These are phyloP conservation scores for Simmondsia chinensis DNA, from an alignment of 148 eudicot species.

Conservation along the genomic window DNA sequence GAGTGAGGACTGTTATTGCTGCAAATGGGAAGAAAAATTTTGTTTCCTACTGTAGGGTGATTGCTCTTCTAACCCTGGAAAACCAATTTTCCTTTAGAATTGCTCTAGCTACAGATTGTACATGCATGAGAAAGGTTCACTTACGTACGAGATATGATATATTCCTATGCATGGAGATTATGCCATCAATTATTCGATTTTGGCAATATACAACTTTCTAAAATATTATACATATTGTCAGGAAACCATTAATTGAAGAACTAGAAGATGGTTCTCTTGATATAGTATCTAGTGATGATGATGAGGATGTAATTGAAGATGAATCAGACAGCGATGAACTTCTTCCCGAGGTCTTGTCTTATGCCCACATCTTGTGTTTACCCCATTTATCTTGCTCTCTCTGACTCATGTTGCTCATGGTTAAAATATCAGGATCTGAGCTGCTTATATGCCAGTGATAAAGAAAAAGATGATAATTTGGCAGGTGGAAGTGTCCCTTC, in stretches of 20 bases:
- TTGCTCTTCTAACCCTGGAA: no score
- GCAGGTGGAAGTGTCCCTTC: conserved; percentile 33
- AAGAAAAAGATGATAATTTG: conserved; percentile 16
- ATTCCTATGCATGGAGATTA: no score
- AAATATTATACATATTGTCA: conserved; percentile 15
- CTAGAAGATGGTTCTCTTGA: conserved; percentile 50
- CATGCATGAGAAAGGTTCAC: no score
- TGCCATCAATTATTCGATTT: no score
- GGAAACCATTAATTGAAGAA: conserved; percentile 33
- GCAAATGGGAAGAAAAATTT: no score
- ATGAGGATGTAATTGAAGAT: conserved; percentile 33
- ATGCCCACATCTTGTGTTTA: conserved; percentile 1
- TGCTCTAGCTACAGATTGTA: no score
- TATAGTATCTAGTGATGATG: conserved; percentile 46
- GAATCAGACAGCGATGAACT: conserved; percentile 77
- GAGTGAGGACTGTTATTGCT: no score
- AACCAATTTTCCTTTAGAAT: no score
- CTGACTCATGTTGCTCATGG: conserved; percentile 9
- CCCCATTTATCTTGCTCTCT: background rate
- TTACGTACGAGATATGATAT: no score
- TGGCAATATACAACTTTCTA: no score
- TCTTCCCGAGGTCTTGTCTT: conserved; percentile 70
- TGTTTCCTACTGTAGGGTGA: no score
- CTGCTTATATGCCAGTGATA: conserved; percentile 19
- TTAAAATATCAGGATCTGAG: conserved; percentile 39